Conservation (phyloP, 2,329 filamentous ascomycete genomes). For the Teratosphaeria gauchensis region DNA sequence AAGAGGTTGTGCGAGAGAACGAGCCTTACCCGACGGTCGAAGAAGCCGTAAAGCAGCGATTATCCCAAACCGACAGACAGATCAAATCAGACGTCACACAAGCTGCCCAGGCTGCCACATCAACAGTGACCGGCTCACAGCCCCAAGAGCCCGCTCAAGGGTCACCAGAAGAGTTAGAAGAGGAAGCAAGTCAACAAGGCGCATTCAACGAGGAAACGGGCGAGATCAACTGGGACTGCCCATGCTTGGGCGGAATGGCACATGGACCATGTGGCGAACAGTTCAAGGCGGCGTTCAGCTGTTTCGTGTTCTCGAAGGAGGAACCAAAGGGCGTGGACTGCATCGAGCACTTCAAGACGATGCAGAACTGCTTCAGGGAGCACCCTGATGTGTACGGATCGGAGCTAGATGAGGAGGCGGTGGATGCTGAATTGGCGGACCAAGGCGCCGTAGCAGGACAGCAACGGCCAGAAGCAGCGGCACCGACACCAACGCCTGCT, state of each 20-base stretch:
- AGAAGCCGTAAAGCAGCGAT: slow-evolving; percentile 33
- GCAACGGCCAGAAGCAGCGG: neutral
- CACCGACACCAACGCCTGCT: neutral
- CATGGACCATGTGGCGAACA: slow-evolving; percentile 90
- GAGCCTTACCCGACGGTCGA: slow-evolving; percentile 38
- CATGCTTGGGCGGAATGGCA: slow-evolving; percentile 94
- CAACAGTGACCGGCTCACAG: slow-evolving; percentile 13
- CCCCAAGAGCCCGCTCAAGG: slow-evolving; percentile 9
- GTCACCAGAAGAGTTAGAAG: slow-evolving; percentile 53
- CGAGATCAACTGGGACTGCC: slow-evolving; percentile 99
- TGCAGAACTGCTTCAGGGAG: slow-evolving; percentile 93
- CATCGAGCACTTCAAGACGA: slow-evolving; percentile 51
- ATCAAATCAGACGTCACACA: slow-evolving; percentile 14
- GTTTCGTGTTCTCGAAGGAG: slow-evolving; percentile 89
- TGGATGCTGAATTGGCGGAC: slow-evolving; percentile 13
- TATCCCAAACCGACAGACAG: slow-evolving; percentile 17
- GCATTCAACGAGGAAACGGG: slow-evolving; percentile 98
- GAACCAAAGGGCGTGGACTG: slow-evolving; percentile 63
- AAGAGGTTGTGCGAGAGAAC: slow-evolving; percentile 31
- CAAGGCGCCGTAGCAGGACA: slow-evolving; percentile 3
- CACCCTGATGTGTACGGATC: slow-evolving; percentile 90
- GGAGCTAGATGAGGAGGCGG: slow-evolving; percentile 62
- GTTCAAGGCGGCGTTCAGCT: slow-evolving; percentile 93
- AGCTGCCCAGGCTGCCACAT: neutral
- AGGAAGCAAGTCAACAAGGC: slow-evolving; percentile 76